Conservation (phyloP, 371 early-diverging fungal genomes). For the Phascolomyces articulosus region DNA sequence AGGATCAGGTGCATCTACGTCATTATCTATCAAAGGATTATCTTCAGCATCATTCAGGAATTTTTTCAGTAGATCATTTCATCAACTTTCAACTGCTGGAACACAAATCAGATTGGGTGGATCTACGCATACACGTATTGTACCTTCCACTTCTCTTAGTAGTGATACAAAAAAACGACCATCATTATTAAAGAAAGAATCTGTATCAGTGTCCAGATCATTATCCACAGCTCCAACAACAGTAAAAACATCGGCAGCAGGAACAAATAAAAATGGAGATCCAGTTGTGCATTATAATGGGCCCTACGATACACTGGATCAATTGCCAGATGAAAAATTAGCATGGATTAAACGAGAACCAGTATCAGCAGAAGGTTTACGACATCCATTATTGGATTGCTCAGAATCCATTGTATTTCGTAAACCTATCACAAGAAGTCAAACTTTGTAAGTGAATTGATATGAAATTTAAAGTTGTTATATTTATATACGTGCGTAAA, state of each 20-base stretch:
- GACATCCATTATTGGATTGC: slow-evolving; percentile 27
- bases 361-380: slow-evolving; percentile 16
- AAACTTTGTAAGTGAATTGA: slow-evolving; percentile 19
- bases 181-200: neutral
- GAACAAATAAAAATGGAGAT: slow-evolving; percentile 10
- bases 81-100: slow-evolving; percentile 20
- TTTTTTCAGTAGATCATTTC: slow-evolving; percentile 19
- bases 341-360: slow-evolving; percentile 38
- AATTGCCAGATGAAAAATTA: slow-evolving; percentile 39
- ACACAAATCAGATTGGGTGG: slow-evolving; percentile 18
- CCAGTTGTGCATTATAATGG: slow-evolving; percentile 50
- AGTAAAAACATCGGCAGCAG: too few relatives aligned
- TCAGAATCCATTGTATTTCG: slow-evolving; percentile 37
- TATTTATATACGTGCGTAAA: too few relatives aligned
- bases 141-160: slow-evolving; percentile 1
- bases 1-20: neutral
- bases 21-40: slow-evolving; percentile 12
- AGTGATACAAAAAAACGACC: neutral
- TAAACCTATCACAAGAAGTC: slow-evolving; percentile 31
- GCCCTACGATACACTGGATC: slow-evolving; percentile 40
- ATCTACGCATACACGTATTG: slow-evolving; percentile 3
- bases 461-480: too few relatives aligned
- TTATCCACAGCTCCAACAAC: too few relatives aligned
- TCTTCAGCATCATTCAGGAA: slow-evolving; percentile 21
- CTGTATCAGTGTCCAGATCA: neutral